Evolutionary conservation across 352 stramenopile species (phyloP), one percentile per base, ranked within the genome.

Genomic region (Globisporangium nodosum): DNA sequence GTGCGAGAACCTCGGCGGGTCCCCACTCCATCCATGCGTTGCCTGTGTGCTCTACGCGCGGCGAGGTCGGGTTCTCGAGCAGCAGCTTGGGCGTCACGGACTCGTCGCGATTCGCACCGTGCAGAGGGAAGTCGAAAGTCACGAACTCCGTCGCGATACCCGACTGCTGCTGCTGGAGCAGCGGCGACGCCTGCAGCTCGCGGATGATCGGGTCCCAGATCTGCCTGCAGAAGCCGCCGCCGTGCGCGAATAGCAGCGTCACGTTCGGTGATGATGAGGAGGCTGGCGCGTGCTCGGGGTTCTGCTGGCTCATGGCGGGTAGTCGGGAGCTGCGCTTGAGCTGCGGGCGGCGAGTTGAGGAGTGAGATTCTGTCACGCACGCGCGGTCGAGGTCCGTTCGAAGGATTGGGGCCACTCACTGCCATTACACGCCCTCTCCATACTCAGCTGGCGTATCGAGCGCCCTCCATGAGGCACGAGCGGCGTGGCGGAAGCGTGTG

Each of bases 221-320:
- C 51, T 84, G 58, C 60, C 66, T 69, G 56, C 76, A 87, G 58
- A 84, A 82, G 40, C 76, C 71, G 6, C 61, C 74, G 24, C 24
- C 24, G 24, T 27, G 24, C 24, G 24, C 24, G 24, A 27, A 27
- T 27, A 27, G 24, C 24, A 65, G 58, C 49, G 69, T 76, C 33
- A 39, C 7, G 12, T 39, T 39, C 33, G 33, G 33, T 9, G 8
- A 8, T 9, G 24, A 27, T 0, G 33, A 12, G 33, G 33, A 3
- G 33, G 33, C 33, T 13, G 33, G 8, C 33, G 33, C 33, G 33
- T 13, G 33, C 33, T 39, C 8, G 7, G 33, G 33, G 8, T 39
- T 39, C 24, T 27, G 24, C 33, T 39, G 33, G 33, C 8, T 39
- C 33, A 39, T 39, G 33, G 33, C 33, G 33, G 33, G 33, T 9